Evolutionary conservation across 257 asterid genomes (phyloP), one percentile per base, ranked within the genome.

Genomic region (Jasminum sambac): DNA sequence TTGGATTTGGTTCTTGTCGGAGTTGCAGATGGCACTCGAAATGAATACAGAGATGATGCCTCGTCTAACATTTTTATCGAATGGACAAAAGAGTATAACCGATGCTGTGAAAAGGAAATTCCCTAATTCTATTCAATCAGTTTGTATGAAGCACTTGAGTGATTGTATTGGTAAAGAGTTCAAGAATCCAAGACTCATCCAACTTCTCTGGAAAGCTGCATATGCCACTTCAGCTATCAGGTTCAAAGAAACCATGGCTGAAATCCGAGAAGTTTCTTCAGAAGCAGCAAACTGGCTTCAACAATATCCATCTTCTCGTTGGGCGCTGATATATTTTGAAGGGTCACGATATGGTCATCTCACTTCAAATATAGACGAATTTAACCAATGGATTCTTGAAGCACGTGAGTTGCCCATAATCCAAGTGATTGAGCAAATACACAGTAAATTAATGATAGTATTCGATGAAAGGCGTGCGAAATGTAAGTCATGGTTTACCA

Each of bases 1-100:
- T 66, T 90, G 96, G 96, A 77, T 83, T 80, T 90, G 96, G 96
- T 86, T 87, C 82, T 72, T 90, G 77, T 86, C 87, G 4, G 90
- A 87, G 77, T 75, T 87, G 43, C 89, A 73, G 11, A 86, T 84
- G 79, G 82, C 87, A 19, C 72, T 90, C 12, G 90, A 86, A 76
- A 78, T 79, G 82, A 84, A 80, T 74, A 72, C 80, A 1, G 88
- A 81, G 70, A 72, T 74, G 64, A 80, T 87, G 34, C 85, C 89
- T 12, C 77, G 59, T 34, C 68, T 89, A 41, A 81, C 89, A 37
- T 87, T 90, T 77, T 65, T 90, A 72, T 85, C 89, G 50, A 77
- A 83, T 48, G 85, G 90, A 74, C 85, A 82, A 64, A 87, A 83
- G 8, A 78, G 87, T 40, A 57, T 90, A 12, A 76, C 78, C 16